Conservation (phyloP, 75 land plant species). For the Picea glauca region DNA sequence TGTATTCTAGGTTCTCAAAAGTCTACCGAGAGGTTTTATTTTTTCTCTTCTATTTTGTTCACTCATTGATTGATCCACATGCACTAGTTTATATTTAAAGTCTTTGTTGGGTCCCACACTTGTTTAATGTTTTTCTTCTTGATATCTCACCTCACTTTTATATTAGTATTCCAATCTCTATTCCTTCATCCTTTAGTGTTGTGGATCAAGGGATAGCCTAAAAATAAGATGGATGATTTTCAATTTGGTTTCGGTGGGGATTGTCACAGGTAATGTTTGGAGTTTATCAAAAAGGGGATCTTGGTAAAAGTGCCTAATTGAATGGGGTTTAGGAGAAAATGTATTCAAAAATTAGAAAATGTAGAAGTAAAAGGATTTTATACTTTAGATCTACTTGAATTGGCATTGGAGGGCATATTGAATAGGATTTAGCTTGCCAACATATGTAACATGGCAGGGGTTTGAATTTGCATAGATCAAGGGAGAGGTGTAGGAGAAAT, state of each 20-base stretch:
- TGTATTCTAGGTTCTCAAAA: background rate
- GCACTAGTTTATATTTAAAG: background rate
- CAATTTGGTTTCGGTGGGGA: conserved; percentile 18
- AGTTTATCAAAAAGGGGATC: background rate
- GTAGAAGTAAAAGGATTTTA: too few relatives aligned
- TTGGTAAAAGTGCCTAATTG: too few relatives aligned
- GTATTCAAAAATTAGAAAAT: too few relatives aligned
- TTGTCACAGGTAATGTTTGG: background rate
- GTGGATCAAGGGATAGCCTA: background rate
- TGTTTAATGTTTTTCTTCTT: conserved; percentile 33
- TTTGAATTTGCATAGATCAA: too few relatives aligned
- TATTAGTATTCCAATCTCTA: background rate
- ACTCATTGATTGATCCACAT: background rate
- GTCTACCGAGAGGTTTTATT: background rate
- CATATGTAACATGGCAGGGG: too few relatives aligned
- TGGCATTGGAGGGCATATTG: too few relatives aligned
- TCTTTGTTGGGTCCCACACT: background rate
- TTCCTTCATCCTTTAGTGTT: conserved; percentile 1
- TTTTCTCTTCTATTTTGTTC: background rate
- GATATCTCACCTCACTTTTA: conserved; percentile 21
- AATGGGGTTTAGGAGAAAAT: too few relatives aligned
- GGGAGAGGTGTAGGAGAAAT: too few relatives aligned
- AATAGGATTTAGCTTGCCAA: too few relatives aligned
- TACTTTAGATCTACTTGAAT: too few relatives aligned
- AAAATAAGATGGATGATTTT: conserved; percentile 23